Evolutionary conservation across 176 grass and related monocot species (phyloP).

Genomic region (Lolium rigidum): DNA sequence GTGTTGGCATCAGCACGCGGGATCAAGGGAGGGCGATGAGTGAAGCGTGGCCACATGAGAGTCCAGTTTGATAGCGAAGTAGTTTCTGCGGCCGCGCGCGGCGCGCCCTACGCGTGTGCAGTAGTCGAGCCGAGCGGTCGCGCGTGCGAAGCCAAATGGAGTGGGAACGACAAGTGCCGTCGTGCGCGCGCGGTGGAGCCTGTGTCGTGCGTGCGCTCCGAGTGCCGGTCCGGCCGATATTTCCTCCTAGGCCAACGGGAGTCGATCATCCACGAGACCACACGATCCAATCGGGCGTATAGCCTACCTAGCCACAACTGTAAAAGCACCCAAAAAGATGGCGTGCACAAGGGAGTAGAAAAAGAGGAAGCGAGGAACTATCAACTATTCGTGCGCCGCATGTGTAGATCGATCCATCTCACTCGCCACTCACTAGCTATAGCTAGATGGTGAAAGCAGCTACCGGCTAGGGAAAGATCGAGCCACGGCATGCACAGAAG

Average conservation of each 20-base stretch:
- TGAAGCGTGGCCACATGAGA: too few relatives aligned
- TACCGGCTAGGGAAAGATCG: not conserved
- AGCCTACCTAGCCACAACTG: not conserved
- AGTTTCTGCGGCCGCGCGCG: not conserved
- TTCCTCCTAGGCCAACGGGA: not conserved
- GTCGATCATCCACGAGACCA: not conserved
- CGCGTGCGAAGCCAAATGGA: not conserved
- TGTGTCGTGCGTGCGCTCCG: not conserved
- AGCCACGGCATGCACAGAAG: not conserved
- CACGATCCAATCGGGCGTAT: too few relatives aligned
- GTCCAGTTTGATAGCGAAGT: not conserved
- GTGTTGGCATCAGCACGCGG: not conserved
- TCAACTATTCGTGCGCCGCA: not conserved
- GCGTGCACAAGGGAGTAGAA: not conserved
- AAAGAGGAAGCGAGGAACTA: not conserved
- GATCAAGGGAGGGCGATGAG: not conserved
- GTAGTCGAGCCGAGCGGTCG: too few relatives aligned
- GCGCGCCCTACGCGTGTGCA: not conserved
- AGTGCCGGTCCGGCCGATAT: not conserved
- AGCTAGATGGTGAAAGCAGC: not conserved
- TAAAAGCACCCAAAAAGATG: slow-evolving; percentile 3
- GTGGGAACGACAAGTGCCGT: not conserved
- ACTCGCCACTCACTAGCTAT: not conserved
- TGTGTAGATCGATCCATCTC: not conserved
- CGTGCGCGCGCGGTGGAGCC: not conserved